Conservation (phyloP, 257 asterid species). For the Fraxinus americana region DNA sequence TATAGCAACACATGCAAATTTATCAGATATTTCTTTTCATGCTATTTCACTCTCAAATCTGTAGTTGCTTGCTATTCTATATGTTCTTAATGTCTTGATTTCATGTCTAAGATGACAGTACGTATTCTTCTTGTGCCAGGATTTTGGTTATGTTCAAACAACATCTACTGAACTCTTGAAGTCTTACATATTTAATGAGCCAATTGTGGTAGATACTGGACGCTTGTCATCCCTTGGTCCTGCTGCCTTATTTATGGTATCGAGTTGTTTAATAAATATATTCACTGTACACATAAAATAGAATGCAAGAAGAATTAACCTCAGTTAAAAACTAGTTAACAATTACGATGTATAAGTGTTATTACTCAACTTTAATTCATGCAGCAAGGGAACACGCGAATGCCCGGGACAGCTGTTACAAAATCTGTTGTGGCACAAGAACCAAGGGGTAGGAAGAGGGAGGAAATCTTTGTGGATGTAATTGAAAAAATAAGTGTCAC, state of each 20-base stretch:
- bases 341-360: constrained; percentile 1
- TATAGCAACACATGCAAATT: constrained; percentile 18
- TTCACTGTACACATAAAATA: background rate
- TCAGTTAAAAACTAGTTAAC: background rate
- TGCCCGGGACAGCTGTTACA: constrained; percentile 57
- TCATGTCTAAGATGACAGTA: constrained; percentile 22
- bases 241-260: constrained; percentile 92
- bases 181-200: constrained; percentile 92
- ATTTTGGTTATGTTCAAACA: constrained; percentile 96
- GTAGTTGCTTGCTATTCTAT: background rate
- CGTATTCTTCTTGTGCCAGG: constrained; percentile 52
- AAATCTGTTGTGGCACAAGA: constrained; percentile 97
- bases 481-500: constrained; percentile 98
- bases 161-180: constrained; percentile 97
- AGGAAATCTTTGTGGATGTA: constrained; percentile 96
- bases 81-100: background rate
- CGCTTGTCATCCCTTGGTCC: constrained; percentile 92
- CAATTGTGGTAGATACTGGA: constrained; percentile 90
- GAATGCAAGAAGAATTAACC: constrained; percentile 12
- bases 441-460: constrained; percentile 96
- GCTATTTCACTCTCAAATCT: background rate
- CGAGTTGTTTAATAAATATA: constrained; percentile 25
- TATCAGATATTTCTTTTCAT: background rate
- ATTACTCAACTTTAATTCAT: constrained; percentile 29
- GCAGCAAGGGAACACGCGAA: constrained; percentile 71